phyloP scores from a whole-genome alignment of 345 rosid genomes.

The Pugionium dolabratum region DNA sequence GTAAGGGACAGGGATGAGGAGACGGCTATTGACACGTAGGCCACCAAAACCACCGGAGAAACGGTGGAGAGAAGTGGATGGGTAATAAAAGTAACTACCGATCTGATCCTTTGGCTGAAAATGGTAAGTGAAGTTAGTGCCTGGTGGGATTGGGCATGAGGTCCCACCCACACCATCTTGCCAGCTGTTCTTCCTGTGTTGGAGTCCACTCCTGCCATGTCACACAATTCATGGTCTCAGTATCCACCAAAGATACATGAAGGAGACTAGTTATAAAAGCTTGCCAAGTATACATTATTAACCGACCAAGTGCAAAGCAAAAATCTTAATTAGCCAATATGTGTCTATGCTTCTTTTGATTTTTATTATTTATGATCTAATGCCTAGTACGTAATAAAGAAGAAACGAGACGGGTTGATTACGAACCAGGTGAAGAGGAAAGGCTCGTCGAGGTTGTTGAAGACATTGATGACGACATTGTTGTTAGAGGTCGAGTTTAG shows the following conservation, averaged over 20 bases:
- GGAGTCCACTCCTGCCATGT: constrained; percentile 62
- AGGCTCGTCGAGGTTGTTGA: constrained; percentile 77
- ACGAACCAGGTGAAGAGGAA: constrained; percentile 38
- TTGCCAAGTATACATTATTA: no score
- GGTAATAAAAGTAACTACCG: constrained; percentile 68
- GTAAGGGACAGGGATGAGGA: constrained; percentile 19
- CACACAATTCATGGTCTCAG: neutral
- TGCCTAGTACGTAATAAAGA: no score
- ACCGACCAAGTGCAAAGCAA: no score
- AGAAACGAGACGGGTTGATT: no score
- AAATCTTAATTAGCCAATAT: no score
- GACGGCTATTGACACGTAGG: constrained; percentile 62
- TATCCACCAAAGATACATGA: no score
- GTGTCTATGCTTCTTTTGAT: no score
- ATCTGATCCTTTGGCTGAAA: constrained; percentile 92
- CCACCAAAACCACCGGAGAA: constrained; percentile 75
- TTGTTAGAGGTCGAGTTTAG: constrained; percentile 46
- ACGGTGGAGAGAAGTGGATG: constrained; percentile 54
- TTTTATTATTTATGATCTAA: no score
- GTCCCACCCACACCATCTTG: constrained; percentile 69
- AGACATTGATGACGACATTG: constrained; percentile 57
- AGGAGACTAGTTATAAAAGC: no score
- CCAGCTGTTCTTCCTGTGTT: constrained; percentile 83
- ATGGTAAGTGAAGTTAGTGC: constrained; percentile 67
- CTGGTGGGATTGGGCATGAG: constrained; percentile 64